Base-by-base conservation (phyloP, 2,329 filamentous ascomycete genomes). In the Diaporthe australafricana region DNA sequence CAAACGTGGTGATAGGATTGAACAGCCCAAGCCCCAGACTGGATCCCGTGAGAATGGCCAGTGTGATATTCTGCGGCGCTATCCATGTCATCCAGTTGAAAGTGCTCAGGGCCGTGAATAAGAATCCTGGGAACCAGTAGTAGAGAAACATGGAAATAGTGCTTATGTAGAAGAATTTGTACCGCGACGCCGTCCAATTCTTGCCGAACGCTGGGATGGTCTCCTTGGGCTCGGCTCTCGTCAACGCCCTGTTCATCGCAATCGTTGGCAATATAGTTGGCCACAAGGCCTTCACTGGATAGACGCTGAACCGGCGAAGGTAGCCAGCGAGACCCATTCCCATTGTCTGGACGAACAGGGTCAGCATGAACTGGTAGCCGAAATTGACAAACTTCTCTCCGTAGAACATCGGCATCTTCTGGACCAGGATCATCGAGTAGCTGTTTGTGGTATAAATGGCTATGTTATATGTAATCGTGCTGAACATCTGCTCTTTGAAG, bases 61-160 rank as follows among this genome's bases (percentile, higher is more conserved):
- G 77, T 8, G 81, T 83, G 53, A 84, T 73, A 66, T 85, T 86
- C 40, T 82, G 74, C 0, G 85, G 85, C 0, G 84, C 77, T n/a
- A 87, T 86, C 85, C 85, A 87, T 0, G 84, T 84, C 79, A 86
- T 86, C 84, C 85, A 87, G 76, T 84, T 84, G 77, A 87, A 87
- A 1, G 81, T 79, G 20, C 80, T 79, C 2, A 87, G 77, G 1
- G 82, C 83, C 0, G 78, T 80, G 75, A 86, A 87, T 3, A 87
- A 77, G 56, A 81, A 85, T n/a, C 81, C 81, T 0, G 85, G 85
- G 14, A 87, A 77, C 84, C 84, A 87, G 76, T 85, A 87, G 77
- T 84, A 87, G 27, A 86, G 55, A 57, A 84, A 80, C 78, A 86
- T 85, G 38, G 76, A 75, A 52, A 78, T 53, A 17, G 80, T 80